Evolutionary conservation across 345 rosid species (phyloP), one percentile per base, ranked within the genome.

Genomic region (Murraya paniculata): DNA sequence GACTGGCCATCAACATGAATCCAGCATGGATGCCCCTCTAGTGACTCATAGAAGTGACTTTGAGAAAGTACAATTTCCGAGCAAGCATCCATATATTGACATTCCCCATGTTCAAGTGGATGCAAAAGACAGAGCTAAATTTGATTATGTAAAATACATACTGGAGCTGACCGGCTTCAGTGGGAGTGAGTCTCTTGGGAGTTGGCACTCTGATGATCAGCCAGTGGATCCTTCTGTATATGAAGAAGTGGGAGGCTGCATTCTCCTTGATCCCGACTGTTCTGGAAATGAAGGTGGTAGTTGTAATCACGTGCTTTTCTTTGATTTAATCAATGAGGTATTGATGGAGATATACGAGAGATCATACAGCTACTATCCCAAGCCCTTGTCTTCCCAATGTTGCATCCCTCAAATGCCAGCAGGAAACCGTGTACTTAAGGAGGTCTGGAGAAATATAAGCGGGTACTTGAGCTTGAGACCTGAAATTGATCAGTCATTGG

Each of bases 261-360:
- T 82, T 77, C 22, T 85, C 22, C 82, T 82, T 19, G 90, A 88
- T 74, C 89, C 87, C 2, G 84, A 87, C 25, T 81, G 90, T 76
- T 69, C 82, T 0, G 80, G 77, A 79, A 84, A 79, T 50, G 85
- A 85, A 79, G 87, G 81, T 3, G 79, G 83, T 19, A 84, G 50
- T 21, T 88, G 90, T 71, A 75, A 82, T 78, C 91, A 88, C 10
- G 75, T 88, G 25, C 80, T 85, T 27, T 65, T 90, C 22, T 95
- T 92, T 6, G 91, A 93, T 77, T 81, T 93, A 59, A 92, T 92
- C 85, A 93, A 93, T 28, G 94, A 95, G 83, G 86, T 85, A 9
- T 71, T 93, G 33, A 84, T 87, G 25, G 93, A 93, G 48, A 84
- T 89, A 3, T 91, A 90, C 9, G 91, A 90, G 78, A 85, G 82